These are phyloP conservation scores for Nothophytophthora sp. DNA, from an alignment of 352 stramenopile species.

Conservation along the genomic window DNA sequence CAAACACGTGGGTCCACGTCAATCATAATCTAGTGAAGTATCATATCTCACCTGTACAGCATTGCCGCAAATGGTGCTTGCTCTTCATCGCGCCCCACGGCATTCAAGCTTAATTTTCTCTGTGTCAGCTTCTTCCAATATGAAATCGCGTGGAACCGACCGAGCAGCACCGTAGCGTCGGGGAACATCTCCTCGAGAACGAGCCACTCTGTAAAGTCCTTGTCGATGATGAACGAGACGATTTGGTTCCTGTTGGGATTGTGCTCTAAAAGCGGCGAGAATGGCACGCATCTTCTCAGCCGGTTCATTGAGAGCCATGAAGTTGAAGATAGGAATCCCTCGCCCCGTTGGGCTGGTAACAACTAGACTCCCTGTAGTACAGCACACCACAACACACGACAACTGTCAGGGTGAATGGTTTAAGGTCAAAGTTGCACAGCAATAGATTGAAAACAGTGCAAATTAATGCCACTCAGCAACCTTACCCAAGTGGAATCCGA, in stretches of 20 bases:
- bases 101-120: not conserved
- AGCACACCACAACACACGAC: no score
- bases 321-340: constrained; percentile 5
- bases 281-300: not conserved
- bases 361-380: not conserved
- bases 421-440: no score
- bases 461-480: no score
- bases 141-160: constrained; percentile 9
- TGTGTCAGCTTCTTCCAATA: constrained; percentile 4
- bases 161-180: not conserved
- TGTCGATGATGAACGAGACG: constrained; percentile 12
- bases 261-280: constrained; percentile 9
- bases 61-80: not conserved
- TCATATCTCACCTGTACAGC: not conserved
- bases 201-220: constrained; percentile 11
- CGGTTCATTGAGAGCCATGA: constrained; percentile 3
- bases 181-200: constrained; percentile 3
- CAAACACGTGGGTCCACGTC: not conserved
- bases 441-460: not conserved
- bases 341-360: constrained; percentile 2
- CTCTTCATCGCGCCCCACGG: not conserved
- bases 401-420: no score
- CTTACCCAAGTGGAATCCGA: constrained; percentile 9
- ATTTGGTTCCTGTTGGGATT: not conserved
- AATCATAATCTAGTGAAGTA: not conserved